phyloP scores from a whole-genome alignment of 306 rosid species.

The Cyamopsis tetragonoloba region DNA sequence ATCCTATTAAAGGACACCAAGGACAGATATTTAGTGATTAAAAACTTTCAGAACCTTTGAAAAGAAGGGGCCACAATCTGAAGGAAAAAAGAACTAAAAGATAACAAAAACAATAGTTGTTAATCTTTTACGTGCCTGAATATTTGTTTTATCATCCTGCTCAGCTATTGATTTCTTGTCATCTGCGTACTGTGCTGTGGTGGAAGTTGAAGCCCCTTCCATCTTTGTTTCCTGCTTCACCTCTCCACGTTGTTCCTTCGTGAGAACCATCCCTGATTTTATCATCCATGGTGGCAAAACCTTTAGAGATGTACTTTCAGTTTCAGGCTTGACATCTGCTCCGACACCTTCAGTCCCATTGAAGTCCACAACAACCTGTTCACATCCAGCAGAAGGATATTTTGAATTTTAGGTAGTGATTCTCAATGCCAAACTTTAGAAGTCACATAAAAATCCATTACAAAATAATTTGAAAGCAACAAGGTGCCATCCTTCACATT shows the following conservation, averaged over 20 bases:
- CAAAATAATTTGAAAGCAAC: neutral
- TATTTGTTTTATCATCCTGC: slow-evolving; percentile 43
- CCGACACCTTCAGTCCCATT: slow-evolving; percentile 55
- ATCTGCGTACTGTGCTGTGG: slow-evolving; percentile 38
- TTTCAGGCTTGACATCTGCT: slow-evolving; percentile 27
- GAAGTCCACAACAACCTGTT: slow-evolving; percentile 74
- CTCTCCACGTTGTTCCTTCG: slow-evolving; percentile 76
- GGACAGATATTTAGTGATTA: neutral
- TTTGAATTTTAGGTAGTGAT: neutral
- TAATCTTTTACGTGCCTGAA: slow-evolving; percentile 43
- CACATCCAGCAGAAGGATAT: slow-evolving; percentile 1
- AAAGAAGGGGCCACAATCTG: neutral
- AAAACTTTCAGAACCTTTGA: neutral
- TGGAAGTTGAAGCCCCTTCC: slow-evolving; percentile 45
- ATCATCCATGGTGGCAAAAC: slow-evolving; percentile 92
- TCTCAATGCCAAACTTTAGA: neutral
- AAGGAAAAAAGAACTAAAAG: neutral
- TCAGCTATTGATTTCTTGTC: slow-evolving; percentile 56
- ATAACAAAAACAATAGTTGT: neutral
- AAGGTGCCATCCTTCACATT: neutral
- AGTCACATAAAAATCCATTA: neutral
- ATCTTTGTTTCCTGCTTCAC: slow-evolving; percentile 53
- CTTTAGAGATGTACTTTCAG: slow-evolving; percentile 35
- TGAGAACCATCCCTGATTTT: slow-evolving; percentile 71
- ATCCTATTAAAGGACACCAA: slow-evolving; percentile 45